Evolutionary conservation across 139 green algal genomes (phyloP).

Genomic region (Picochlorum sp.): DNA sequence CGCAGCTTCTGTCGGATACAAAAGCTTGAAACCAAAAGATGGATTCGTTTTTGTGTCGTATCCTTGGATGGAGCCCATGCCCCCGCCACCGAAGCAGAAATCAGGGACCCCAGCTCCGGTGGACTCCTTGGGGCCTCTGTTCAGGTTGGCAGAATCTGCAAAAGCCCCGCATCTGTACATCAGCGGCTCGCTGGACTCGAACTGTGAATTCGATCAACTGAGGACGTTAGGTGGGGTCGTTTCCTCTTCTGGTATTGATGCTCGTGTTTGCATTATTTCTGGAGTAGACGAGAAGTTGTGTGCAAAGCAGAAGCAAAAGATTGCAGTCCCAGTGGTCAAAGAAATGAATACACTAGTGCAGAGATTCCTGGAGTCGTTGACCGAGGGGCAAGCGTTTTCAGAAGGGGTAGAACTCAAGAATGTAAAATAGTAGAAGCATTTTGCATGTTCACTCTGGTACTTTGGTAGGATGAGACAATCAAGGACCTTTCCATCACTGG

Average conservation of each 20-base stretch:
- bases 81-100: constrained; percentile 16
- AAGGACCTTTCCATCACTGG: too few species aligned
- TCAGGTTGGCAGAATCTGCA: constrained; percentile 1
- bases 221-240: too few species aligned
- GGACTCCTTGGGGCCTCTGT: constrained; percentile 8
- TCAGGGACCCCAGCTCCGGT: neutral
- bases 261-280: neutral
- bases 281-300: neutral
- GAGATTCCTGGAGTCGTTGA: neutral
- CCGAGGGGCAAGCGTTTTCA: too few species aligned
- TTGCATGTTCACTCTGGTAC: too few species aligned
- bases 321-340: neutral
- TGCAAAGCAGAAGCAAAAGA: neutral
- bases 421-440: too few species aligned
- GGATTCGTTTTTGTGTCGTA: constrained; percentile 52
- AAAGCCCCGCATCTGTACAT: neutral
- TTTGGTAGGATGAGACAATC: too few species aligned
- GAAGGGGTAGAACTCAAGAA: too few species aligned
- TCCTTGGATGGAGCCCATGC: constrained; percentile 30
- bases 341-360: neutral
- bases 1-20: constrained; percentile 28
- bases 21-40: constrained; percentile 14
- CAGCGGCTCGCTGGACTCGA: neutral
- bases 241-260: neutral
- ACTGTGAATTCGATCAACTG: neutral